Base-by-base conservation (phyloP, 148 eudicot species). In the Tetragonia tetragonoides region DNA sequence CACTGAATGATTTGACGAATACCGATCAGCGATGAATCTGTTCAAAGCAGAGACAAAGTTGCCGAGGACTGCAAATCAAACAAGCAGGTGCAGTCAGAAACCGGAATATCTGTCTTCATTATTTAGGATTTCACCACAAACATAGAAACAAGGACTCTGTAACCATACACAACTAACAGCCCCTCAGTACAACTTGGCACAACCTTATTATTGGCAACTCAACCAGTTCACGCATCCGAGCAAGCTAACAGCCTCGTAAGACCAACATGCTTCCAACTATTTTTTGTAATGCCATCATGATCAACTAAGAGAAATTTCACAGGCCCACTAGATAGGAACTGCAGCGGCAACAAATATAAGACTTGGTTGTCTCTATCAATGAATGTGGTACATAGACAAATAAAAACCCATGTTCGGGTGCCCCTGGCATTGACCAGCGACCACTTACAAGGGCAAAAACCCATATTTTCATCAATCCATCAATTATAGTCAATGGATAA, bases 31-130 rank as follows among this genome's bases (percentile, higher is more conserved):
- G 72, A 93, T 83, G 73, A 93, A 93, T 81, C 85, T 78, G 78
- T 93, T 93, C 49, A 93, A 83, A 70, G 97, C 95, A 20, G 97
- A 91, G 57, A 93, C 83, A 60, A 93, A 93, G 89, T 87, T 89
- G 60, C 95, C 97, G 46, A 93, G 93, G 81, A 93, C 97, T 93
- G 93, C 85, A 78, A 67, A 75, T 72, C 79, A 76, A 68, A 77
- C 16, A 66, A 70, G 75, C 72, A 79, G 16, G 51, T 51, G 76
- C 23, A 37, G 21, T 75, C 67, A 80, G 63, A 68, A 77, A 72
- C 76, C 34, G 0, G 73, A 18, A 28, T 12, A 72, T 47, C 39
- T 62, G 6, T 65, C 63, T 4, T 59, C 37, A n/a, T 49, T 6
- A 59, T 21, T 62, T 53, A 64, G 5, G n/a, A 53, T 68, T 21